These are phyloP conservation scores for Balamuthia mandrillaris DNA, from an alignment of 208 protist species.

Conservation along the genomic window DNA sequence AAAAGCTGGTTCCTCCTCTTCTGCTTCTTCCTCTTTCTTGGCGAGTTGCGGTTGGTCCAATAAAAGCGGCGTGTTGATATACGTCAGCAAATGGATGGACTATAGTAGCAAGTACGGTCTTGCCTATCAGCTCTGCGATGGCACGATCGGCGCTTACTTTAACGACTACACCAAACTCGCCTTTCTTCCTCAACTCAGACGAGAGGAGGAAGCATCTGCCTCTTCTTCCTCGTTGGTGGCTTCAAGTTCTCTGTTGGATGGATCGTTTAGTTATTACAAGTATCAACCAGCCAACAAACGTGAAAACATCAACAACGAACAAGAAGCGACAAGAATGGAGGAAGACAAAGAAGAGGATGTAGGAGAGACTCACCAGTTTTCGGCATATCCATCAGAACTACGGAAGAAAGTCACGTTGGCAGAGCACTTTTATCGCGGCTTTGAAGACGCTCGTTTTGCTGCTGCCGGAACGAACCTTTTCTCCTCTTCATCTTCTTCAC, in stretches of 20 bases:
- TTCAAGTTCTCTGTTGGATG: constrained; percentile 27
- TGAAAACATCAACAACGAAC: background rate
- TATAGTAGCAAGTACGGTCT: constrained; percentile 96
- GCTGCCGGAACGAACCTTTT: too few species aligned
- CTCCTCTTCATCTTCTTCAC: background rate
- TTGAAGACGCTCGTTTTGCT: too few species aligned
- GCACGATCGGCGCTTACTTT: constrained; percentile 91
- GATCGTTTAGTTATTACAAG: background rate
- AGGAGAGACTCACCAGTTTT: too few species aligned
- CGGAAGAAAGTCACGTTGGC: constrained; percentile 94
- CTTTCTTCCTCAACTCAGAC: background rate
- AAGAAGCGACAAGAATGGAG: background rate
- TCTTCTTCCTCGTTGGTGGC: background rate
- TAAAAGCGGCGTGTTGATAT: too few species aligned
- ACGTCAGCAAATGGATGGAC: constrained; percentile 87
- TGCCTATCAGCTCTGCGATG: constrained; percentile 89
- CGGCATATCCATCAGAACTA: constrained; percentile 79
- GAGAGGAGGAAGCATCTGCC: background rate
- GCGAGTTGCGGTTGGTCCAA: too few species aligned
- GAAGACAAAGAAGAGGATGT: background rate
- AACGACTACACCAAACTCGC: constrained; percentile 95
- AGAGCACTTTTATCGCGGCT: constrained; percentile 88
- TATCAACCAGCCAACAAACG: background rate
- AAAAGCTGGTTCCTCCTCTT: too few species aligned
- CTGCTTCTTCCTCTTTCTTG: too few species aligned